Percentiles rank a stretch among this genome's conserved stretches.
These are phyloP conservation scores for Rhododendron griersonianum DNA, from an alignment of 148 eudicot genomes.

Conservation along the genomic window DNA sequence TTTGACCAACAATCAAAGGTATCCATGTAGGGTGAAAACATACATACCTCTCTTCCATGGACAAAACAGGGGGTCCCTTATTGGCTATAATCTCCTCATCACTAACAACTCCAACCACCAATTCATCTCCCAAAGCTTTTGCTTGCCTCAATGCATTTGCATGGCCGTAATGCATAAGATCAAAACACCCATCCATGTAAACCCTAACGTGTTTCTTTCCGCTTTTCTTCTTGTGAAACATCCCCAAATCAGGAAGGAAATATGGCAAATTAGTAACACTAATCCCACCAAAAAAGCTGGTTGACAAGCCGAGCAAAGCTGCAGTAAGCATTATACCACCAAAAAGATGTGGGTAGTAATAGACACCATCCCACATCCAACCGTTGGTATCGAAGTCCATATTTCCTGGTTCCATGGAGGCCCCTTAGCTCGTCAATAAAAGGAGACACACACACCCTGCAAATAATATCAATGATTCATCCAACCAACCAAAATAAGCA, in stretches of 20 bases:
- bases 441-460: slow-evolving; percentile 49
- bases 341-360: slow-evolving; percentile 72
- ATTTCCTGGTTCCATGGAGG: slow-evolving; percentile 28
- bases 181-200: slow-evolving; percentile 98
- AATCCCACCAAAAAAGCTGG: slow-evolving; percentile 69
- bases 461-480: neutral
- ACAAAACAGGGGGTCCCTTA: slow-evolving; percentile 91
- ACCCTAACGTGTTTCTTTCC: slow-evolving; percentile 69
- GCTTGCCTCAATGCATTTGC: slow-evolving; percentile 98
- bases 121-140: slow-evolving; percentile 85
- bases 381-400: slow-evolving; percentile 70
- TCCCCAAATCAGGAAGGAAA: slow-evolving; percentile 54
- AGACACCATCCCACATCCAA: slow-evolving; percentile 73
- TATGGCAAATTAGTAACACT: slow-evolving; percentile 66
- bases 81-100: slow-evolving; percentile 88
- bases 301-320: slow-evolving; percentile 78
- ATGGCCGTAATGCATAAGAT: slow-evolving; percentile 98
- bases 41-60: slow-evolving; percentile 88
- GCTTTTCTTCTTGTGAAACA: slow-evolving; percentile 51
- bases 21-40: neutral
- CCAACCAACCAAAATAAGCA: neutral
- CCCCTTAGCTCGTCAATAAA: slow-evolving; percentile 25
- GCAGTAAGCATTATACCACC: slow-evolving; percentile 88
- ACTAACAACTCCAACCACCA: slow-evolving; percentile 84
- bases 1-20: neutral